Base-by-base conservation (phyloP, 805 yeast genomes). In the Metschnikowia amazonensis region DNA sequence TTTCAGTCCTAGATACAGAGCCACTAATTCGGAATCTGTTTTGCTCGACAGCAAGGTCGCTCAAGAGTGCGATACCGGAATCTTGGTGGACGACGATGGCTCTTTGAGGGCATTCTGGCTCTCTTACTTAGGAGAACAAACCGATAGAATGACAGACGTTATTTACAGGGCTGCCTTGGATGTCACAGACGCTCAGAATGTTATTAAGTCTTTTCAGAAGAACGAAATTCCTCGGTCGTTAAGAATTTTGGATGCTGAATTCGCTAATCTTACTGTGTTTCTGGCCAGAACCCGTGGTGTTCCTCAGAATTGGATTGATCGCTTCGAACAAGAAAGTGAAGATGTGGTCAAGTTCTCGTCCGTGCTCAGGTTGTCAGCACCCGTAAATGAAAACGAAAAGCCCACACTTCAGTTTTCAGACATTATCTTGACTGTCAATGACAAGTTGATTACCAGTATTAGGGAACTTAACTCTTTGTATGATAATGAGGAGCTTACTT, bases 241-340 rank as follows among this genome's bases (percentile, higher is more conserved):
- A 34, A 74, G 85, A 49, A 81, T 88, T 40, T 74, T 90, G 41
- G 96, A 89, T 59, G 84, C 87, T 30, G 97, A 88, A 57, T 81
- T 88, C 55, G 76, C 77, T 13, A 73, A 89, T 0, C 70, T 85
- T 28, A 76, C 87, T 2, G 70, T 89, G 20, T 75, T 81, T 21
- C 84, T 80, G 58, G 95, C 95, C 2, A 80, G 96, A 64, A 78
- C 86, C 36, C 76, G 87, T 58, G 95, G 95, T n/a, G 95, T 89
- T 18, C 79, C 94, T 0, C 92, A 86, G 55, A 80, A 79, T 35
- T 89, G 95, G 95, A 84, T 90, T 49, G 59, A 71, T 29, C 74
- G 72, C 50, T 75, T 87, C 60, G 95, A 87, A 61, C 71, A 75
- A 21, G 76, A 74, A 27, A 76, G 80, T 43, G 69, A 71, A 21